Evolutionary conservation across 768 basidiomycete genomes (phyloP).

Genomic region (Sutorius australiensis): DNA sequence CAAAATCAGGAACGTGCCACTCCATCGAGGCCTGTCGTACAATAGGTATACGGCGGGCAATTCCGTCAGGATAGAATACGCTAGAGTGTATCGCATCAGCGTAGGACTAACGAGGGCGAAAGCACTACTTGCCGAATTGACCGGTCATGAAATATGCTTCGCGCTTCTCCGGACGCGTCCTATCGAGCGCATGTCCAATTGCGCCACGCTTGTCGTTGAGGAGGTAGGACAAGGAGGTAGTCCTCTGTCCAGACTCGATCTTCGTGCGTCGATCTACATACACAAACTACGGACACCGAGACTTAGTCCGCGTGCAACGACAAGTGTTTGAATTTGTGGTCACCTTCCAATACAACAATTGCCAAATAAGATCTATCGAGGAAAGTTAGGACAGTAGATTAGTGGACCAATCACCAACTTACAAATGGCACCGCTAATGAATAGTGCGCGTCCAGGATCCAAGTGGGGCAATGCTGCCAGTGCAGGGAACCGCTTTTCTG

Average conservation of each 20-base stretch:
- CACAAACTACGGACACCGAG: constrained; percentile 54
- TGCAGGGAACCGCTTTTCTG: constrained; percentile 82
- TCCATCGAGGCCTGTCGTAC: constrained; percentile 78
- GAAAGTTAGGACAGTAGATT: constrained; percentile 4
- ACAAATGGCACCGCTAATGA: constrained; percentile 84
- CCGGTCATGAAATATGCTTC: constrained; percentile 78
- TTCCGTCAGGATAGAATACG: constrained; percentile 83
- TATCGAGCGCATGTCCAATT: constrained; percentile 69
- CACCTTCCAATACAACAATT: constrained; percentile 90
- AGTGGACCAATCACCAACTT: constrained; percentile 29
- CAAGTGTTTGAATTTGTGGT: constrained; percentile 3
- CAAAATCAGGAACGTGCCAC: constrained; percentile 68
- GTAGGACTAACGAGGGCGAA: neutral
- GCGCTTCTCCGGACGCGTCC: constrained; percentile 57
- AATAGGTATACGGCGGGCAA: constrained; percentile 79
- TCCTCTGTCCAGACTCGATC: constrained; percentile 87
- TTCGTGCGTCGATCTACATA: constrained; percentile 84
- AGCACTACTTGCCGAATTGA: constrained; percentile 60
- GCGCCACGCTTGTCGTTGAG: constrained; percentile 83
- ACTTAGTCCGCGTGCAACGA: neutral
- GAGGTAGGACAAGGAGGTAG: constrained; percentile 85
- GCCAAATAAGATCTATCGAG: constrained; percentile 83
- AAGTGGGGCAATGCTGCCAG: constrained; percentile 66
- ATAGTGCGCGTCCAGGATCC: constrained; percentile 65
- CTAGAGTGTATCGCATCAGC: constrained; percentile 35